A percentile compares a stretch with the other conserved stretches of the same genome.
phyloP scores from a whole-genome alignment of 768 basidiomycete genomes.

The Leccinum ochraceum region DNA sequence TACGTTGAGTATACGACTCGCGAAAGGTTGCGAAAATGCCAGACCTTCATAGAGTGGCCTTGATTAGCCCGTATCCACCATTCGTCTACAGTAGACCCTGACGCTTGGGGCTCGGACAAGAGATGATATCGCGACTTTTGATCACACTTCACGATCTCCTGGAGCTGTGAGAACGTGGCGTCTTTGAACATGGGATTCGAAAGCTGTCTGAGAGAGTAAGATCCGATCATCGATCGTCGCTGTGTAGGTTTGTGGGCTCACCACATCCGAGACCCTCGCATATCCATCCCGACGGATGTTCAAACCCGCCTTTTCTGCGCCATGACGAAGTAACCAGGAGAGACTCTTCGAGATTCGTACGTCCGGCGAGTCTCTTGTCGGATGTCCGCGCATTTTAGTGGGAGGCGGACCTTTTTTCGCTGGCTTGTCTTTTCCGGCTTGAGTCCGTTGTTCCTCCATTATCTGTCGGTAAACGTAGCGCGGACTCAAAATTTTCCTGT shows the following conservation, averaged over 20 bases:
- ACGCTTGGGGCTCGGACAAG: constrained; percentile 46
- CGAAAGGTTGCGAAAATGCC: constrained; percentile 11
- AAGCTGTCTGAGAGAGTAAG: constrained; percentile 47
- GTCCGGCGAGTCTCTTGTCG: constrained; percentile 59
- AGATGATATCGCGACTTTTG: constrained; percentile 67
- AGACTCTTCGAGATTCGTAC: constrained; percentile 82
- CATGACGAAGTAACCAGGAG: constrained; percentile 91
- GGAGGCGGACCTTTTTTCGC: constrained; percentile 23
- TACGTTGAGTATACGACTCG: not conserved
- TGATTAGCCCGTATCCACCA: constrained; percentile 94
- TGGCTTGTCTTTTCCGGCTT: constrained; percentile 4
- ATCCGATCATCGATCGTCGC: not conserved
- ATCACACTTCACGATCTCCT: constrained; percentile 67
- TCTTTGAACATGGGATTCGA: constrained; percentile 65
- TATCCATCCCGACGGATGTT: constrained; percentile 84
- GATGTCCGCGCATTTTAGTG: constrained; percentile 56
- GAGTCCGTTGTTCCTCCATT: constrained; percentile 11
- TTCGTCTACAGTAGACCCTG: constrained; percentile 36
- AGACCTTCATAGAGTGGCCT: constrained; percentile 82
- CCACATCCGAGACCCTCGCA: constrained; percentile 79
- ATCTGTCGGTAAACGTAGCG: constrained; percentile 2
- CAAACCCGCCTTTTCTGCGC: constrained; percentile 74
- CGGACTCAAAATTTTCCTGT: constrained; percentile 7
- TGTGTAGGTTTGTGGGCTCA: constrained; percentile 42
- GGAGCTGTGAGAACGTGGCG: constrained; percentile 53